phyloP scores from a whole-genome alignment of 495 filamentous ascomycete species.

The Penicillium daleae region DNA sequence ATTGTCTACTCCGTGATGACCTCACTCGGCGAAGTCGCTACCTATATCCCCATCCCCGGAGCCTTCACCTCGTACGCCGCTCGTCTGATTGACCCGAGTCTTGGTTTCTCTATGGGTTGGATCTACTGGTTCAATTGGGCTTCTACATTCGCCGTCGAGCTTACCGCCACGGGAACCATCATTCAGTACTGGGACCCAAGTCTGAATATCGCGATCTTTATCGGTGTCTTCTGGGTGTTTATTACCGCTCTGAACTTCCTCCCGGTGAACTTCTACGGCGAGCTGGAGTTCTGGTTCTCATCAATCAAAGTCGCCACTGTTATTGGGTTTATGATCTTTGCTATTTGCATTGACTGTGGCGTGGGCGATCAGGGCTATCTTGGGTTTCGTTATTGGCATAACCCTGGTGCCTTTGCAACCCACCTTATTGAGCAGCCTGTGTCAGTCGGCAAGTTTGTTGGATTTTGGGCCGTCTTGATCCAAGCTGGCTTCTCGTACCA shows the following conservation, averaged over 20 bases:
- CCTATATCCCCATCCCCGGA: constrained; percentile 71
- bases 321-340: constrained; percentile 60
- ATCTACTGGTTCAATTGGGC: constrained; percentile 62
- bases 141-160: constrained; percentile 69
- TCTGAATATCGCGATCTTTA: constrained; percentile 65
- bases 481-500: constrained; percentile 67
- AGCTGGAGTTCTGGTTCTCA: constrained; percentile 67
- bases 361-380: constrained; percentile 58
- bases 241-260: constrained; percentile 66
- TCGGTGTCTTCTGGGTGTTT: constrained; percentile 67
- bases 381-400: constrained; percentile 63
- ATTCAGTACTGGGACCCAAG: constrained; percentile 68
- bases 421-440: constrained; percentile 62
- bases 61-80: constrained; percentile 71
- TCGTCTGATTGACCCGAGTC: constrained; percentile 66
- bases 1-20: constrained; percentile 58
- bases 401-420: constrained; percentile 63
- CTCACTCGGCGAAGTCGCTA: constrained; percentile 67
- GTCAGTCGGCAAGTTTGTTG: constrained; percentile 50
- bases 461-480: constrained; percentile 45
- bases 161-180: constrained; percentile 67
- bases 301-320: constrained; percentile 62
- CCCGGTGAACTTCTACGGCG: constrained; percentile 53
- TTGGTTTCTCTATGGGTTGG: constrained; percentile 77
- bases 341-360: constrained; percentile 61